Conservation (phyloP, 2,329 filamentous ascomycete genomes). For the Verticillium albo-atrum region DNA sequence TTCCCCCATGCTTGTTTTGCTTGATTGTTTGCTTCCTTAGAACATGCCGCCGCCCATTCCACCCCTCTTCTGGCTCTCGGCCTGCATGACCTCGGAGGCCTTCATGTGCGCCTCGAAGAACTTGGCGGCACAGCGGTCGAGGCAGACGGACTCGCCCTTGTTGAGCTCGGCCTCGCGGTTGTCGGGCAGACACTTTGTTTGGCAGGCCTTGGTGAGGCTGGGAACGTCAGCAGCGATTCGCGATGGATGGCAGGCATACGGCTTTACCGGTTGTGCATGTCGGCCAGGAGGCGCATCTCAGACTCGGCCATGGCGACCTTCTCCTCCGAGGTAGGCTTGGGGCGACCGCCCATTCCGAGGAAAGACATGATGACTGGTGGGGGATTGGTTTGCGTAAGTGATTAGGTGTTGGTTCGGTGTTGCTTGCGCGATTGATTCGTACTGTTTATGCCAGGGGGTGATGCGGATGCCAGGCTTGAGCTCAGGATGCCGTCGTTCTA, state of each 20-base stretch:
- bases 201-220: slow-evolving; percentile 84
- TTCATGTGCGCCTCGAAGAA: slow-evolving; percentile 99
- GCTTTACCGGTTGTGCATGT: slow-evolving; percentile 93
- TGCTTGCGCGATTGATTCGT: slow-evolving; percentile 2
- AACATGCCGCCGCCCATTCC: slow-evolving; percentile 49
- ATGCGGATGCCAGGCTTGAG: neutral
- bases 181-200: slow-evolving; percentile 89
- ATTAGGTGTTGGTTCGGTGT: neutral
- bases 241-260: neutral
- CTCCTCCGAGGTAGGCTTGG: slow-evolving; percentile 89
- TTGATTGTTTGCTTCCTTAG: slow-evolving; percentile 15
- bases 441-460: slow-evolving; percentile 1
- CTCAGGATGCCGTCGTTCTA: slow-evolving; percentile 5
- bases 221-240: neutral
- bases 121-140: slow-evolving; percentile 95
- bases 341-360: slow-evolving; percentile 45
- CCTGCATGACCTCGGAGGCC: slow-evolving; percentile 94
- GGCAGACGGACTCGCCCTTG: slow-evolving; percentile 97
- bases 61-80: slow-evolving; percentile 68
- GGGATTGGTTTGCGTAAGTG: neutral
- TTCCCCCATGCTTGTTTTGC: neutral
- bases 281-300: slow-evolving; percentile 95
- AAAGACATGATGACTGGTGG: slow-evolving; percentile 34
- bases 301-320: slow-evolving; percentile 96
- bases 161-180: slow-evolving; percentile 97